A percentile compares a stretch with the other conserved stretches of the same genome.
phyloP scores from a whole-genome alignment of 139 green algal species.

The Eudorina sp. region DNA sequence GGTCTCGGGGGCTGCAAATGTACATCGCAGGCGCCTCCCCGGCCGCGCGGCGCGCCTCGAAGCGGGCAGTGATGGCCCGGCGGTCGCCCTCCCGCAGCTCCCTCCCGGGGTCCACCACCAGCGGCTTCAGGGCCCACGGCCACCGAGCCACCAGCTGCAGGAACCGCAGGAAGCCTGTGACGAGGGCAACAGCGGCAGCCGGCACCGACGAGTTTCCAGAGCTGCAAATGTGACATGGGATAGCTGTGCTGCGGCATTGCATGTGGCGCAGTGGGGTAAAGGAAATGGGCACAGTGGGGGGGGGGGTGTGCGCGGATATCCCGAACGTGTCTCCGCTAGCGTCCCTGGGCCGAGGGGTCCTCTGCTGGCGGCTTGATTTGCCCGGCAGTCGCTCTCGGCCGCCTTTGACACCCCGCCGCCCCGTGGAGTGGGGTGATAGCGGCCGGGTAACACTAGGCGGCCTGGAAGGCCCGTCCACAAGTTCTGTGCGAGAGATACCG shows the following conservation, averaged over 20 bases:
- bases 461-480: too few species aligned
- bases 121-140: conserved; percentile 72
- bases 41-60: conserved; percentile 37
- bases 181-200: too few species aligned
- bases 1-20: conserved; percentile 69
- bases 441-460: conserved; percentile 47
- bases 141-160: conserved; percentile 76
- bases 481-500: too few species aligned
- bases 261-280: too few species aligned
- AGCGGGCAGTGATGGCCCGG: conserved; percentile 16
- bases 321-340: conserved; percentile 32
- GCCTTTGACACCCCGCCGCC: conserved; percentile 49
- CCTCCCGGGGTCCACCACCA: conserved; percentile 75
- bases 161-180: conserved; percentile 80
- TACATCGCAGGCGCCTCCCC: conserved; percentile 65
- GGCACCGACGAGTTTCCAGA: too few species aligned
- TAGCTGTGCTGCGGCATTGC: too few species aligned
- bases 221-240: too few species aligned
- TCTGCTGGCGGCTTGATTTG: conserved; percentile 49
- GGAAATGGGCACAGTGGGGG: too few species aligned
- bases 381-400: conserved; percentile 23
- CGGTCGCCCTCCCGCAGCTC: conserved; percentile 59
- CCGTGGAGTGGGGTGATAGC: neutral
- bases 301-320: neutral
- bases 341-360: neutral